phyloP scores from a whole-genome alignment of 2,329 filamentous ascomycete genomes.

The Leptodontidium sp. region DNA sequence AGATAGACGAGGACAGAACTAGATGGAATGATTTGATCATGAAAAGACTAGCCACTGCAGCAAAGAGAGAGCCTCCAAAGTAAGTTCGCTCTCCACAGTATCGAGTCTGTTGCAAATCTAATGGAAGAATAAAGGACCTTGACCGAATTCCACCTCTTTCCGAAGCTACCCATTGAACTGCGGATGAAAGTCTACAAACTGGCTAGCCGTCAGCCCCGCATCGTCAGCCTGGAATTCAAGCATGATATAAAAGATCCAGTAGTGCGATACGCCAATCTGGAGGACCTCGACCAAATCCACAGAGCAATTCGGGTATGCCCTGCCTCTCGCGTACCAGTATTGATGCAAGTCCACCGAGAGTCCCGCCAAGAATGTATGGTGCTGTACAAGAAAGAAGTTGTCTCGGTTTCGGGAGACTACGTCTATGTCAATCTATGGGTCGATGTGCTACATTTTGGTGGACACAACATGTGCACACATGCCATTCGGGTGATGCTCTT shows the following conservation, averaged over 20 bases:
- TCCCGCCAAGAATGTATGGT: neutral
- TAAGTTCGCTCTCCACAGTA: neutral
- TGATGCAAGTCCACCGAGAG: slow-evolving; percentile 8
- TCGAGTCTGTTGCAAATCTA: neutral
- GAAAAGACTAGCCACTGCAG: too few relatives aligned
- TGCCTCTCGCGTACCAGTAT: neutral
- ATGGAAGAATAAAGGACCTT: neutral
- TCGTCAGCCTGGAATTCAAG: neutral
- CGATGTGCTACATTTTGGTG: neutral
- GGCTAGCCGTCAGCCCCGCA: neutral
- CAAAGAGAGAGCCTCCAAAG: neutral
- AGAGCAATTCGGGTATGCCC: neutral
- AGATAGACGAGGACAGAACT: too few relatives aligned
- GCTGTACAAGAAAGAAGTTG: neutral
- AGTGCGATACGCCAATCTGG: too few relatives aligned
- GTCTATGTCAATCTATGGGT: neutral
- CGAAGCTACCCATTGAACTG: neutral
- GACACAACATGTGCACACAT: neutral
- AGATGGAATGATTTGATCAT: too few relatives aligned
- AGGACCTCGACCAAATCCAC: neutral
- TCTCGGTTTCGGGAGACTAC: neutral
- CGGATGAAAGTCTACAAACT: neutral
- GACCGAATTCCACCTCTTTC: neutral
- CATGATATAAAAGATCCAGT: neutral
- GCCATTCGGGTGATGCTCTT: neutral